Conservation (phyloP, 176 grass and related monocot species). For the Hordeum marinum region DNA sequence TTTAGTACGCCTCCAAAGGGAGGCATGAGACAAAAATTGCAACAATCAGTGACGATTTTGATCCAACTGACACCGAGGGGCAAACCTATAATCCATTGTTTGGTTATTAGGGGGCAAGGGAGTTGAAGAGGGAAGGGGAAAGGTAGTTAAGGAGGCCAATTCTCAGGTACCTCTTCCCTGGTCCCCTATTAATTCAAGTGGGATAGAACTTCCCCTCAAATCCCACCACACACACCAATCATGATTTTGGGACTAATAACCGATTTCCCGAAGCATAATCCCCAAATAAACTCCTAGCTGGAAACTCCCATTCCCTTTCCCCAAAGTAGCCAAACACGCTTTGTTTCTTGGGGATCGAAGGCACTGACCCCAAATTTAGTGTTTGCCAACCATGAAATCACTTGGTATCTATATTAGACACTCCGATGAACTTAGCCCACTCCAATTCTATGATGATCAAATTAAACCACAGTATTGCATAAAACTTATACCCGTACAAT, state of each 20-base stretch:
- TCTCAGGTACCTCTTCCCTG: too few species aligned
- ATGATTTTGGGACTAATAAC: background rate
- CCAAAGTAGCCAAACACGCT: background rate
- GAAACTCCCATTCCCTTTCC: background rate
- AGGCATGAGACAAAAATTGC: background rate
- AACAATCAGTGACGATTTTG: background rate
- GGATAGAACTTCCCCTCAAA: background rate
- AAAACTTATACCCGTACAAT: background rate
- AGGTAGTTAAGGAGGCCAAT: too few species aligned
- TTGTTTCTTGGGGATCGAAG: background rate
- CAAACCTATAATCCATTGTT: background rate
- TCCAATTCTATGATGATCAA: background rate
- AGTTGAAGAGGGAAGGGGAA: too few species aligned
- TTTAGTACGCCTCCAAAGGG: background rate
- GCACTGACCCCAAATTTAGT: background rate
- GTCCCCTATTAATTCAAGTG: background rate
- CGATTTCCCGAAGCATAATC: background rate
- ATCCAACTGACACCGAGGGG: background rate
- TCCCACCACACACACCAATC: background rate
- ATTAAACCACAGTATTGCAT: background rate
- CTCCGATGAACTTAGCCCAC: background rate
- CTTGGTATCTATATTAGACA: background rate
- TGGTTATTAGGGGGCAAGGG: background rate
- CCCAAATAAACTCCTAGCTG: background rate
- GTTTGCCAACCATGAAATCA: background rate